These are phyloP conservation scores for Geotrichum australiense DNA, from an alignment of 1,139 yeast species.

Conservation along the genomic window DNA sequence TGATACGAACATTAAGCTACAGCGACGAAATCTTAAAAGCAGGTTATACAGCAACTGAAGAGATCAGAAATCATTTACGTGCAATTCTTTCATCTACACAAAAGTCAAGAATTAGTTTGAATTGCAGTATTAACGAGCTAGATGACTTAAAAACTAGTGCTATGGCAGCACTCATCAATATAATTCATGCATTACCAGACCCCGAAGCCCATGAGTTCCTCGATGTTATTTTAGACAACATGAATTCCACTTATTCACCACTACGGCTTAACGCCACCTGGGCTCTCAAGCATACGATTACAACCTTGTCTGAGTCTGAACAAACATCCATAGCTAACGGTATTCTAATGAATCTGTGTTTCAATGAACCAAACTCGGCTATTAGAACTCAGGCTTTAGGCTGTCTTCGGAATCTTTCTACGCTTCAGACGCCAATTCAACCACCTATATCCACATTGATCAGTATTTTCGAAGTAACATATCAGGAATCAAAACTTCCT, in stretches of 20 bases:
- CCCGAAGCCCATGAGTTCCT: neutral
- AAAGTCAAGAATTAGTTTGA: too few species aligned
- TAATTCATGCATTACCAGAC: neutral
- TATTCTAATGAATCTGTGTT: neutral
- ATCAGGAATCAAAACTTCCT: neutral
- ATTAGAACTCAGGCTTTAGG: slow-evolving; percentile 4
- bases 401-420: neutral
- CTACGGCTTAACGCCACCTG: slow-evolving; percentile 1
- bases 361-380: neutral
- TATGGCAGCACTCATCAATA: slow-evolving; percentile 4
- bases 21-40: neutral
- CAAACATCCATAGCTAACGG: slow-evolving; percentile 3
- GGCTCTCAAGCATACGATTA: slow-evolving; percentile 2
- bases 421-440: neutral
- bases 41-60: neutral
- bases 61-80: neutral
- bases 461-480: neutral
- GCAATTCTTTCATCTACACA: neutral
- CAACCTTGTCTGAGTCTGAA: neutral
- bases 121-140: too few species aligned
- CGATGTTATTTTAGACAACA: neutral
- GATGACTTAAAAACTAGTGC: slow-evolving; percentile 4
- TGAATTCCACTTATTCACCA: neutral
- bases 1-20: slow-evolving; percentile 2
- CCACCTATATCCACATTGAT: slow-evolving; percentile 2